phyloP scores from a whole-genome alignment of 2,329 filamentous ascomycete genomes.

The Fusarium sambucinum region DNA sequence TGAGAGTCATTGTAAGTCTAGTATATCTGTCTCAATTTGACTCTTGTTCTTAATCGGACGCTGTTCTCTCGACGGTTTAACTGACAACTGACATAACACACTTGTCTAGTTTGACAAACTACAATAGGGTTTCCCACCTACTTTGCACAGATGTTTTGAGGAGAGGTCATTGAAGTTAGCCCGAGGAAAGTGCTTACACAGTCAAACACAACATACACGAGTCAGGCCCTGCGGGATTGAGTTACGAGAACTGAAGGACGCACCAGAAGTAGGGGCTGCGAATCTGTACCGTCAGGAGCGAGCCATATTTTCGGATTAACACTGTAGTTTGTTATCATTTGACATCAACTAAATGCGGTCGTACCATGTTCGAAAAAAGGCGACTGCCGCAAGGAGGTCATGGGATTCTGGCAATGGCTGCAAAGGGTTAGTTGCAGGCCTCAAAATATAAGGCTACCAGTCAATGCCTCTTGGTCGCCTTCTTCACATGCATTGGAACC shows the following conservation, averaged over 20 bases:
- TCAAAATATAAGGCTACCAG: constrained; percentile 3
- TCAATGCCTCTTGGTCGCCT: not conserved
- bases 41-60: accelerated
- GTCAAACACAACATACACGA: too few relatives aligned
- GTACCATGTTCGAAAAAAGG: not conserved
- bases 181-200: too few relatives aligned
- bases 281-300: not conserved
- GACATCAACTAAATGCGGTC: not conserved
- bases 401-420: not conserved
- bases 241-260: accelerated
- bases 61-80: accelerated
- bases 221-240: not conserved
- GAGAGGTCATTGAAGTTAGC: not conserved
- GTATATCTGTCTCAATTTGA: not conserved
- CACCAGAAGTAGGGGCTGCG: not conserved
- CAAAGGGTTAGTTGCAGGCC: not conserved
- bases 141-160: too few relatives aligned
- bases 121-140: not conserved
- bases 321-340: not conserved
- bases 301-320: too few relatives aligned
- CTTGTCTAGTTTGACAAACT: not conserved
- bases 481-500: not conserved
- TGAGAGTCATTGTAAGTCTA: not conserved
- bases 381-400: not conserved
- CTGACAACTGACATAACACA: not conserved